These are phyloP conservation scores for Penicillium sp. DNA, from an alignment of 2,329 filamentous ascomycete species.

Conservation along the genomic window DNA sequence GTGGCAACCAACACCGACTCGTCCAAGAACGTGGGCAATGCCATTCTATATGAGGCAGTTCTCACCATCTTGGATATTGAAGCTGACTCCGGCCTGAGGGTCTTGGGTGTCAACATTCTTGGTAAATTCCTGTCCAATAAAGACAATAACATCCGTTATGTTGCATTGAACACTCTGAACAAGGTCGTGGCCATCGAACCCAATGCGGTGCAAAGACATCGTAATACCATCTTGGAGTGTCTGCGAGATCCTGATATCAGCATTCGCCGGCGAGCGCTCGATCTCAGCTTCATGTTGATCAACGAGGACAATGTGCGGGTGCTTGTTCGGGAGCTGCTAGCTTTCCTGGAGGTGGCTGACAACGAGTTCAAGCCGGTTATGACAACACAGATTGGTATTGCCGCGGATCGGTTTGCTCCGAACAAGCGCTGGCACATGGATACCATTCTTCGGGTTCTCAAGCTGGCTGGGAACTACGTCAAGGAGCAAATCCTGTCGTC, in stretches of 20 bases:
- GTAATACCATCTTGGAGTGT: slow-evolving; percentile 97
- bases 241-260: slow-evolving; percentile 96
- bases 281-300: slow-evolving; percentile 96
- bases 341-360: slow-evolving; percentile 94
- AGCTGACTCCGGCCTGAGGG: slow-evolving; percentile 89
- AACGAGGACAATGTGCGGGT: slow-evolving; percentile 96
- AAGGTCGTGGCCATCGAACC: slow-evolving; percentile 98
- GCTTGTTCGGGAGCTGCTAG: slow-evolving; percentile 85
- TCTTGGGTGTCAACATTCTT: slow-evolving; percentile 95
- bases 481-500: slow-evolving; percentile 98
- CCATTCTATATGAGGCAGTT: slow-evolving; percentile 95
- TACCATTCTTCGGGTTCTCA: slow-evolving; percentile 92
- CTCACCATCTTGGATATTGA: slow-evolving; percentile 97
- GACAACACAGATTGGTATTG: slow-evolving; percentile 97
- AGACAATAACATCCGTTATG: slow-evolving; percentile 99
- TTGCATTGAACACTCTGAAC: slow-evolving; percentile 93
- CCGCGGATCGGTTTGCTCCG: slow-evolving; percentile 90
- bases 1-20: slow-evolving; percentile 98
- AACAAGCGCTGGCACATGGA: slow-evolving; percentile 99
- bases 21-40: slow-evolving; percentile 97
- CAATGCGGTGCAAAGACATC: slow-evolving; percentile 93
- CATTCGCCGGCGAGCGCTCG: slow-evolving; percentile 89
- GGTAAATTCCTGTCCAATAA: slow-evolving; percentile 98
- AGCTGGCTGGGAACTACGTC: slow-evolving; percentile 91
- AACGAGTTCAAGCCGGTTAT: slow-evolving; percentile 98